phyloP scores from a whole-genome alignment of 225 moss, liverwort and hornwort species.

The Anthoceros angustus region DNA sequence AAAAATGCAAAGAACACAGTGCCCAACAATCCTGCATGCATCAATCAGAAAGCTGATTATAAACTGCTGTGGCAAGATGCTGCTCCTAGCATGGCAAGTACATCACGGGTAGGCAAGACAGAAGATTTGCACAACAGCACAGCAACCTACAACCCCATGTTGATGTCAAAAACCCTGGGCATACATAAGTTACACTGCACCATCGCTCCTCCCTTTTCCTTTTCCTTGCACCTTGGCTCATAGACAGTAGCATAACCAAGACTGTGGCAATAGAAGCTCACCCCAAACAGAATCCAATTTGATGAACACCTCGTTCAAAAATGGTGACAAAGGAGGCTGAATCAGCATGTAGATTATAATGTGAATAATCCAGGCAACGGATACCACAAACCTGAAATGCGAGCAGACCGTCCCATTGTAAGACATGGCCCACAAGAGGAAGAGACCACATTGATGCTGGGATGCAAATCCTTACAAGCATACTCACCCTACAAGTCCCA shows the following conservation, averaged over 20 bases:
- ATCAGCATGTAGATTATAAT: constrained; percentile 88
- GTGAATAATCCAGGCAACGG: constrained; percentile 76
- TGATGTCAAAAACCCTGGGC: no score
- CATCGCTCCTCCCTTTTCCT: no score
- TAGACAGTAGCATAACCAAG: constrained; percentile 2
- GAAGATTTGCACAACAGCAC: no score
- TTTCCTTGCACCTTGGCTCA: no score
- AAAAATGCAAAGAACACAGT: constrained; percentile 70
- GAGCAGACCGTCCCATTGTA: constrained; percentile 5
- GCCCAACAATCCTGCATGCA: constrained; percentile 61
- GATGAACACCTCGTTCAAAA: constrained; percentile 67
- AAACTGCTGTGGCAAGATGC: not conserved
- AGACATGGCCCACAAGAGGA: not conserved
- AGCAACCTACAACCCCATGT: no score
- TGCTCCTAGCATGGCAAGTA: not conserved
- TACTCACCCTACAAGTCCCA: constrained; percentile 78
- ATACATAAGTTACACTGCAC: no score
- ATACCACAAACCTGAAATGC: constrained; percentile 47
- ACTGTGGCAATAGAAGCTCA: constrained; percentile 11
- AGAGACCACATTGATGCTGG: not conserved
- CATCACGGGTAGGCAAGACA: not conserved
- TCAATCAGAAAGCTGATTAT: not conserved
- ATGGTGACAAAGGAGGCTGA: constrained; percentile 43
- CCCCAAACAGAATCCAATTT: constrained; percentile 83
- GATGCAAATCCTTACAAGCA: no score